phyloP scores from a whole-genome alignment of 2,329 filamentous ascomycete genomes.

The Aspergillus chevalieri region DNA sequence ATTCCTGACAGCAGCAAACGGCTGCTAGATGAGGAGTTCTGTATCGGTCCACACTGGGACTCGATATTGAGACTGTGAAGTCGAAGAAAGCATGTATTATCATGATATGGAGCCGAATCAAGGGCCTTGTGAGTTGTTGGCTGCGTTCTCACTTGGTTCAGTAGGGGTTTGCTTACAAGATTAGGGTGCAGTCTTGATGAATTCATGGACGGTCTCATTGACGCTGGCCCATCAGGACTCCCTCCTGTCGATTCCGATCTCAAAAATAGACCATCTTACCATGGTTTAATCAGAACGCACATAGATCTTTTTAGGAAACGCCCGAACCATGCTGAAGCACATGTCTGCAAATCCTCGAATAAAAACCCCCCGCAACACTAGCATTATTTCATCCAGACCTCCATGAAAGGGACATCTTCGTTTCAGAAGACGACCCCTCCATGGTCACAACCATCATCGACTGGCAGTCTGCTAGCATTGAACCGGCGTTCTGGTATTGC shows the following conservation, averaged over 20 bases:
- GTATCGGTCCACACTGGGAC: not conserved
- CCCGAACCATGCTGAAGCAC: conserved; percentile 5
- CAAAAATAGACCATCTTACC: conserved; percentile 24
- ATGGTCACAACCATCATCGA: conserved; percentile 37
- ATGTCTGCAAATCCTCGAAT: conserved; percentile 7
- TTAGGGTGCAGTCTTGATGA: not conserved
- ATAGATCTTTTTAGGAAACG: conserved; percentile 23
- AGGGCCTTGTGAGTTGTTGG: not conserved
- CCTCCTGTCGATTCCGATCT: conserved; percentile 16
- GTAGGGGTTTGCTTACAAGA: not conserved
- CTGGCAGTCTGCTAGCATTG: conserved; percentile 37
- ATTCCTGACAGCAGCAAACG: not conserved
- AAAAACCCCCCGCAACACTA: conserved; percentile 20
- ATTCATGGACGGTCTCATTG: conserved; percentile 35
- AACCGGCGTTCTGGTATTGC: conserved; percentile 36
- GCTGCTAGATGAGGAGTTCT: not conserved
- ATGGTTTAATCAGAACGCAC: conserved; percentile 31
- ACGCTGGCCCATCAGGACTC: conserved; percentile 33
- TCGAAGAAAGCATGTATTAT: not conserved
- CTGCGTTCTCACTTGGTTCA: not conserved
- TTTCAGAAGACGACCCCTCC: conserved; percentile 34
- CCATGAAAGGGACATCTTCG: conserved; percentile 40
- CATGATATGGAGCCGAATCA: not conserved
- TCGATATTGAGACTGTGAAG: not conserved
- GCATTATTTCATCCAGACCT: conserved; percentile 37